Percentiles rank a stretch among this genome's conserved stretches.
Conservation (phyloP, 805 yeast species). For the Kregervanrija delftensis region DNA sequence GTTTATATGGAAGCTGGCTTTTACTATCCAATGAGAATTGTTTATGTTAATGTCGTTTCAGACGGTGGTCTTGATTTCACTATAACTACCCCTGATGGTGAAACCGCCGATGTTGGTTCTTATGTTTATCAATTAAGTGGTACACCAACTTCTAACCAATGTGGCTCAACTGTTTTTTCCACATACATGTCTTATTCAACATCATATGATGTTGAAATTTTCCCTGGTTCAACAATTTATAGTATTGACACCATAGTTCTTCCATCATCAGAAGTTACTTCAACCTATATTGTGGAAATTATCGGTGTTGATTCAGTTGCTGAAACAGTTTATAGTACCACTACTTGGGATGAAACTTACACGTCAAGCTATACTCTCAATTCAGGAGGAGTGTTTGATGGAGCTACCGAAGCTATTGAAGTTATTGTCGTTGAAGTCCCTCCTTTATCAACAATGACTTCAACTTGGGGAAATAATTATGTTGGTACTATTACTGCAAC, state of each 20-base stretch:
- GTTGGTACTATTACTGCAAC: too few relatives aligned
- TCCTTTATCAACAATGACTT: background rate
- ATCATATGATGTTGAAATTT: background rate
- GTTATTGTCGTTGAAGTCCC: background rate
- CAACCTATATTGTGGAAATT: too few relatives aligned
- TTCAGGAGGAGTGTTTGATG: background rate
- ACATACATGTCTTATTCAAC: constrained; percentile 2
- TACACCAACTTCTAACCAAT: background rate
- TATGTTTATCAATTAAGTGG: constrained; percentile 6
- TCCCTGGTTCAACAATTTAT: constrained; percentile 3
- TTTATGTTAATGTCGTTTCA: constrained; percentile 10
- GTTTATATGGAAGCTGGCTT: constrained; percentile 11
- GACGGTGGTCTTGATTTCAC: constrained; percentile 8
- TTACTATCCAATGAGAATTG: constrained; percentile 16
- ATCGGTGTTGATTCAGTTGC: too few relatives aligned
- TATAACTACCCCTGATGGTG: constrained; percentile 10
- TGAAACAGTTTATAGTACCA: too few relatives aligned
- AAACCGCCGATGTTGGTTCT: background rate
- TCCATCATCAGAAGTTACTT: too few relatives aligned
- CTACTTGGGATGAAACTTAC: background rate
- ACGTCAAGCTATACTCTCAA: background rate
- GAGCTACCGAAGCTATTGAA: background rate
- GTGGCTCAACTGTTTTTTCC: constrained; percentile 1
- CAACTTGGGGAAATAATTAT: too few relatives aligned
- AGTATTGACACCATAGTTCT: too few relatives aligned